phyloP scores from a whole-genome alignment of 495 filamentous ascomycete genomes.

The Aspergillus sclerotiicarbonarius region DNA sequence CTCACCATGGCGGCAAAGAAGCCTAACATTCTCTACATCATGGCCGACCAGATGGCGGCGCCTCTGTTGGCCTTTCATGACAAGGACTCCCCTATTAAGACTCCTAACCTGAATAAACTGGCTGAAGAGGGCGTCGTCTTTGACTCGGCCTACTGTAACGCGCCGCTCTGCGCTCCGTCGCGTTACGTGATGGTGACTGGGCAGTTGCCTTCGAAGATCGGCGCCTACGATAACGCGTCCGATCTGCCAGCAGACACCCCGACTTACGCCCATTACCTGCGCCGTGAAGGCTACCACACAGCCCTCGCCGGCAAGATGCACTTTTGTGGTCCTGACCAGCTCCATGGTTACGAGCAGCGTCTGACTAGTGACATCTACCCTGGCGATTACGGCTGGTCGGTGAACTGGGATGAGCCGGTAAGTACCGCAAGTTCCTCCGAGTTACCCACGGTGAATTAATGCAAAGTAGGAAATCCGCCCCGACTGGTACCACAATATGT shows the following conservation, averaged over 20 bases:
- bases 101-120: conserved; percentile 79
- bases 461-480: conserved; percentile 69
- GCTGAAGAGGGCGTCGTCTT: conserved; percentile 78
- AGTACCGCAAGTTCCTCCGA: conserved; percentile 13
- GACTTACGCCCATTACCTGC: conserved; percentile 86
- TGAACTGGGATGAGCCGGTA: conserved; percentile 82
- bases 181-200: conserved; percentile 88
- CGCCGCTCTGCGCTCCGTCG: conserved; percentile 83
- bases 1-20: conserved; percentile 44
- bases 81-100: conserved; percentile 75
- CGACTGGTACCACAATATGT: conserved; percentile 92
- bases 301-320: conserved; percentile 92
- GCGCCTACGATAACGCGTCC: conserved; percentile 82
- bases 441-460: too few relatives aligned
- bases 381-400: conserved; percentile 84
- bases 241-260: conserved; percentile 71
- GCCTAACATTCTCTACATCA: conserved; percentile 82
- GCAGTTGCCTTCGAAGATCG: conserved; percentile 81
- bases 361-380: conserved; percentile 93
- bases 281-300: conserved; percentile 83
- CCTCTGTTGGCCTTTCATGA: conserved; percentile 83
- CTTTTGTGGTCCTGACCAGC: conserved; percentile 82
- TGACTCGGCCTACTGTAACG: conserved; percentile 85
- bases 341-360: conserved; percentile 85
- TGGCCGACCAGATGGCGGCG: conserved; percentile 90